A percentile compares a stretch with the other conserved stretches of the same genome.
These are phyloP conservation scores for Pichia occidentalis DNA, from an alignment of 805 yeast species.

Conservation along the genomic window DNA sequence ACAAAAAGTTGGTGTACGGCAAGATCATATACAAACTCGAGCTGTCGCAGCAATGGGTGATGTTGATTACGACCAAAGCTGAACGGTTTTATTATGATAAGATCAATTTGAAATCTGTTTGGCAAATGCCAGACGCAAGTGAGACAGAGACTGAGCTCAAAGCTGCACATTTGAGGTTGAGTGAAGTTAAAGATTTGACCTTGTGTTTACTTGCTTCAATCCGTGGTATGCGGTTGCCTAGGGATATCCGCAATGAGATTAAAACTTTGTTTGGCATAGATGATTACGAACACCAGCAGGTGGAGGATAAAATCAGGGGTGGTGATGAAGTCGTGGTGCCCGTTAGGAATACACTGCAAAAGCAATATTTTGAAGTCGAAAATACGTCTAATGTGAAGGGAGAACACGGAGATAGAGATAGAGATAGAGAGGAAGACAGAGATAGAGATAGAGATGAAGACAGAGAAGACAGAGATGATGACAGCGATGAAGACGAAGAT, in stretches of 20 bases:
- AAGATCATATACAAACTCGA: constrained; percentile 9
- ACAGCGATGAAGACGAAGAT: neutral
- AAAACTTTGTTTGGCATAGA: neutral
- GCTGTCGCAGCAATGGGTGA: constrained; percentile 18
- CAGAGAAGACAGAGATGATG: neutral
- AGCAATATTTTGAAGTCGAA: too few species aligned
- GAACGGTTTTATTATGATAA: constrained; percentile 21
- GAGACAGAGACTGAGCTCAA: neutral
- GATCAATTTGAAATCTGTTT: constrained; percentile 13
- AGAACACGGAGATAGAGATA: too few species aligned
- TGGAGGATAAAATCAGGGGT: too few species aligned
- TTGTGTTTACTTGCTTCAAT: constrained; percentile 15
- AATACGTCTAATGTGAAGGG: too few species aligned
- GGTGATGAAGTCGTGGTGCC: too few species aligned
- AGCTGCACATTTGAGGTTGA: constrained; percentile 9
- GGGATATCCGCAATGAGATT: neutral
- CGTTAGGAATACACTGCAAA: too few species aligned
- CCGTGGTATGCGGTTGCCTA: constrained; percentile 13
- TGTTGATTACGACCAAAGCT: constrained; percentile 22
- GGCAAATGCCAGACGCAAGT: constrained; percentile 21
- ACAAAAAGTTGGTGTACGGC: constrained; percentile 6
- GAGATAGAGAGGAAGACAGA: neutral
- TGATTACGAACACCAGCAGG: too few species aligned
- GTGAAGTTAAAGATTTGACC: constrained; percentile 11
- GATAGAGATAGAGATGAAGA: neutral